Conservation (phyloP, 495 filamentous ascomycete species). For the Evansstolkia leycettana region DNA sequence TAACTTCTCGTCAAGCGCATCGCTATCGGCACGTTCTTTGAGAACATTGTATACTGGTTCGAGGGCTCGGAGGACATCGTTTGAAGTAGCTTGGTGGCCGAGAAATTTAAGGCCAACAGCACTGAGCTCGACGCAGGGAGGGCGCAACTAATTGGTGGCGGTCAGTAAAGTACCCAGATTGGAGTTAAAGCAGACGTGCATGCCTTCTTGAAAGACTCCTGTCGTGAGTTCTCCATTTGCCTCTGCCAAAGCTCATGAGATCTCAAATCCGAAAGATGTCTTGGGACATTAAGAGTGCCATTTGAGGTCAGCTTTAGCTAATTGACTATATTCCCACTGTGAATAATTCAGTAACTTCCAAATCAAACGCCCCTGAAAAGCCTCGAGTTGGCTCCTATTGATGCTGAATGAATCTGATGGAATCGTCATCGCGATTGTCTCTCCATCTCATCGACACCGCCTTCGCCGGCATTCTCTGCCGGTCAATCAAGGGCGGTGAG, state of each 20-base stretch:
- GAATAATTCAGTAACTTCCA: no score
- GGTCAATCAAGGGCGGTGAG: background rate
- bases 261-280: background rate
- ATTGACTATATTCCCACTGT: no score
- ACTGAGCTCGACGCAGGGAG: constrained; percentile 67
- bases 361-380: no score
- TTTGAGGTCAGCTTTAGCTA: no score
- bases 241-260: background rate
- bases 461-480: constrained; percentile 8
- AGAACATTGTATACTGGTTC: constrained; percentile 42
- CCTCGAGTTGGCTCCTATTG: no score
- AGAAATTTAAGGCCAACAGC: constrained; percentile 51
- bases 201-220: constrained; percentile 32
- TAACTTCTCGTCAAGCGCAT: constrained; percentile 62
- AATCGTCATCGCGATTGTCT: no score
- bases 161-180: background rate
- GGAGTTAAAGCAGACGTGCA: background rate
- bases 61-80: constrained; percentile 42
- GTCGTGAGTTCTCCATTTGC: constrained; percentile 28
- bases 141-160: constrained; percentile 47
- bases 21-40: constrained; percentile 33
- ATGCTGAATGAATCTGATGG: no score
- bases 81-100: constrained; percentile 37
- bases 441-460: no score
- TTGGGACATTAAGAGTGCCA: background rate